Evolutionary conservation across 2,329 filamentous ascomycete species (phyloP), one percentile per base, ranked within the genome.

Genomic region (Microdochium trichocladiopsis): DNA sequence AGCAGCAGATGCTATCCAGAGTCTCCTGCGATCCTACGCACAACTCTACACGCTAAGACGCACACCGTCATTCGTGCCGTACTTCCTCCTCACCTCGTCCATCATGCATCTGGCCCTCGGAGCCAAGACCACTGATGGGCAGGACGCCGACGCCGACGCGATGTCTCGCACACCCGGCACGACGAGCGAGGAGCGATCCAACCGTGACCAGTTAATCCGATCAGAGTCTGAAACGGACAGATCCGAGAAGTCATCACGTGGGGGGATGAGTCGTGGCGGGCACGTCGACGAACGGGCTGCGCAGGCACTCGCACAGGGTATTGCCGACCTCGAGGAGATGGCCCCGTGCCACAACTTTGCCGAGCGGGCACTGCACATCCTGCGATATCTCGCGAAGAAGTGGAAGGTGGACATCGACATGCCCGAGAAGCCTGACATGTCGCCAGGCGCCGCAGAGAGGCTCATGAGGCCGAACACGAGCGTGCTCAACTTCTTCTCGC

Each of bases 51-150:
- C 51, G 5, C 22, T 48, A n/a, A 18, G 74, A n/a, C 68, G 78
- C 14, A 83, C 80, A 10, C 80, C 80, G 1, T 82, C 79, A 0
- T 83, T 83, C 56, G 79, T 83, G 1, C 80, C 80, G 0, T 83
- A 83, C 55, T 83, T 83, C 58, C 79, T 82, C n/a, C 65, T 83
- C 8, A 82, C 79, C 1, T 79, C 79, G 0, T 68, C 77, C 18
- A 82, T 83, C 45, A 82, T 83, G 76, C 79, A 82, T 55, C 71
- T 83, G 0, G 78, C 79, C 18, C 73, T 82, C 47, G 77, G 71
- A 1, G 76, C 76, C 1, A 69, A 53, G 2, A 37, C 61, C 31
- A 52, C 52, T 16, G 43, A 47, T 21, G 55, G 36, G 22, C 56
- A 59, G 28, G 50, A 53, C 16, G 33, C 6, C 33, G 33, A 16